Conservation (phyloP, 1,284 basidiomycete species). For the Cryptococcus wingfieldii region DNA sequence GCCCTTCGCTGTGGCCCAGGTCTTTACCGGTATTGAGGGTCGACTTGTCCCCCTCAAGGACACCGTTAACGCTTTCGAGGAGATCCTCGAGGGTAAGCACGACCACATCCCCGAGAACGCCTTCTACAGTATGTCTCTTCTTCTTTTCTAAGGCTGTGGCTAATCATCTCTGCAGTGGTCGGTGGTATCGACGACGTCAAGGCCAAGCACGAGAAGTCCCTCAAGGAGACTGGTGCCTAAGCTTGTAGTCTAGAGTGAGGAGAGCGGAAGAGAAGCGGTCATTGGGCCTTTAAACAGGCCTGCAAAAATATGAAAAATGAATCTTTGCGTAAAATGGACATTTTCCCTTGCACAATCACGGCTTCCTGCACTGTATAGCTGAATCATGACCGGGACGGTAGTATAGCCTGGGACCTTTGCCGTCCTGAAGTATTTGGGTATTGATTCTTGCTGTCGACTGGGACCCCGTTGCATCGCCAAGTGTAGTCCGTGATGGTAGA, state of each 20-base stretch:
- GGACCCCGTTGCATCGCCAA: too few relatives aligned
- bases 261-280: too few relatives aligned
- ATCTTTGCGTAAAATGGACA: too few relatives aligned
- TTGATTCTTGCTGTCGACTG: too few relatives aligned
- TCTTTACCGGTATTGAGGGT: conserved; percentile 99
- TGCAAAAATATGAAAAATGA: too few relatives aligned
- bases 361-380: too few relatives aligned
- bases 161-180: conserved; percentile 30
- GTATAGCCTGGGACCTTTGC: too few relatives aligned
- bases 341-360: too few relatives aligned
- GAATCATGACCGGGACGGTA: too few relatives aligned
- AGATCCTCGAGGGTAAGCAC: conserved; percentile 85
- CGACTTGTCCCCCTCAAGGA: conserved; percentile 91
- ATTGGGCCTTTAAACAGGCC: too few relatives aligned
- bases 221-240: conserved; percentile 71
- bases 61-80: conserved; percentile 88
- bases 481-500: too few relatives aligned
- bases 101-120: conserved; percentile 88
- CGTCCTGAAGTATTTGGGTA: too few relatives aligned
- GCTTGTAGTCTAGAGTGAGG: neutral
- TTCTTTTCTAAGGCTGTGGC: neutral
- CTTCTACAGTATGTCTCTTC: conserved; percentile 63
- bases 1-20: conserved; percentile 98
- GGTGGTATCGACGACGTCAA: conserved; percentile 82
- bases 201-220: conserved; percentile 91